These are phyloP conservation scores for Lactifluus volemus DNA, from an alignment of 768 basidiomycete genomes.

Conservation along the genomic window DNA sequence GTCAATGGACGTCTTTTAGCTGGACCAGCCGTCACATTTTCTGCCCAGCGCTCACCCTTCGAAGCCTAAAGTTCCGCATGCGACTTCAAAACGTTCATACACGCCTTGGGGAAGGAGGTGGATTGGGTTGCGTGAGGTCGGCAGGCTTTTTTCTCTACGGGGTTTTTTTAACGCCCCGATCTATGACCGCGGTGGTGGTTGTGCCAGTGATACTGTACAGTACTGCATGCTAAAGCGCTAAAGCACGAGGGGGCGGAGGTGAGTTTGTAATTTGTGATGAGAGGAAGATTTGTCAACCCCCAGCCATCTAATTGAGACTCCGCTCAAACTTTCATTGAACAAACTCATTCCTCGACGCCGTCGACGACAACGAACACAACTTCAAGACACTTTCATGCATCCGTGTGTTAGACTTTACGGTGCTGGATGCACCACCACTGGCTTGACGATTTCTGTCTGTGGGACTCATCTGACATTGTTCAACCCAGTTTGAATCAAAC, in stretches of 20 bases:
- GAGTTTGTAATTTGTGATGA: too few relatives aligned
- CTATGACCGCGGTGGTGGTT: neutral
- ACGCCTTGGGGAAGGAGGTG: neutral
- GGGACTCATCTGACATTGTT: neutral
- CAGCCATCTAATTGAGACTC: conserved; percentile 6
- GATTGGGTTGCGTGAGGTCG: neutral
- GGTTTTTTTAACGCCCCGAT: conserved; percentile 5
- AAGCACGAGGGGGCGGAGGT: too few relatives aligned
- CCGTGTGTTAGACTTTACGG: neutral
- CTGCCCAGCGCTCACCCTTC: neutral
- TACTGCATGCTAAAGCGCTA: too few relatives aligned
- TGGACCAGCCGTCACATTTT: neutral
- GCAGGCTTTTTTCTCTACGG: conserved; percentile 2
- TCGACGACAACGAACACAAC: conserved; percentile 9
- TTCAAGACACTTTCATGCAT: conserved; percentile 1
- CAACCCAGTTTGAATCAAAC: conserved; percentile 43
- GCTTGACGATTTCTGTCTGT: neutral
- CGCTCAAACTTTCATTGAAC: conserved; percentile 6
- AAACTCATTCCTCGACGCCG: conserved; percentile 2
- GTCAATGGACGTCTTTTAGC: conserved; percentile 12
- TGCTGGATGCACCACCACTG: neutral
- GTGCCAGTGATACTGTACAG: neutral
- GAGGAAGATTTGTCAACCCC: too few relatives aligned
- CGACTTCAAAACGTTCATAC: neutral
- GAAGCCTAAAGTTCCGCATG: too few relatives aligned